Base-by-base conservation (phyloP, 208 protist genomes). In the Wallacemonas sp. region DNA sequence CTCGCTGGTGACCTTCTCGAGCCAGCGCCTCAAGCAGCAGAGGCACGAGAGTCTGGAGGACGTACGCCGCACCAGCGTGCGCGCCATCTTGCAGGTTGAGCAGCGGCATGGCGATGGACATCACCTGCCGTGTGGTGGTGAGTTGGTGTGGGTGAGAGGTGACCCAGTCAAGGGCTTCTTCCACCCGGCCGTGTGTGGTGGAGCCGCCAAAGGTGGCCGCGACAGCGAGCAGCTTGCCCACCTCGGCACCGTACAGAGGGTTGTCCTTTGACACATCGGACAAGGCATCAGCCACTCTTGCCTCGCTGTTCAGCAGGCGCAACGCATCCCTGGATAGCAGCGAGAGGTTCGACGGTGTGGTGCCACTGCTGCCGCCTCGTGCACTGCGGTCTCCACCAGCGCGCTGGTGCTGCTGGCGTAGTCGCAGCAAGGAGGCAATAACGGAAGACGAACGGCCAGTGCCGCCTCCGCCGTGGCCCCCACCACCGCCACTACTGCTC, bases 41-140 rank as follows among this genome's bases (percentile, higher is more conserved):
- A 38, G 57, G 72, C 52, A 74, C 72, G 29, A 94, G 76, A 29
- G 72, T 70, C 29, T 64, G 55, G 24, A 79, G 46, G 4, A 95
- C 62, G 69, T 93, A 87, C 9, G 34, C 24, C 37, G 67, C 32
- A 2, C 89, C 89, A 9, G 59, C 57, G 1, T 70, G 80, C 9
- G 54, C 61, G 12, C 89, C 89, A 48, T 95, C 89, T 26, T 34
- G 45, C 22, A 95, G 52, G 62, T 78, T 85, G 1, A 89, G 17
- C 39, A 95, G 52, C 1, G 89, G 89, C 66, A 75, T 84, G 22
- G 70, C 71, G 10, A 93, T 71, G 3, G 89, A 95, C 82, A 93
- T 93, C 26, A 95, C 67, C 53, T 92, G 86, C 30, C 86, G 76
- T 21, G 79, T 63, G 3, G 82, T 85, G 19, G 33, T 57, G 15